phyloP scores from a whole-genome alignment of 2,329 filamentous ascomycete genomes.

The Cladophialophora psammophila region DNA sequence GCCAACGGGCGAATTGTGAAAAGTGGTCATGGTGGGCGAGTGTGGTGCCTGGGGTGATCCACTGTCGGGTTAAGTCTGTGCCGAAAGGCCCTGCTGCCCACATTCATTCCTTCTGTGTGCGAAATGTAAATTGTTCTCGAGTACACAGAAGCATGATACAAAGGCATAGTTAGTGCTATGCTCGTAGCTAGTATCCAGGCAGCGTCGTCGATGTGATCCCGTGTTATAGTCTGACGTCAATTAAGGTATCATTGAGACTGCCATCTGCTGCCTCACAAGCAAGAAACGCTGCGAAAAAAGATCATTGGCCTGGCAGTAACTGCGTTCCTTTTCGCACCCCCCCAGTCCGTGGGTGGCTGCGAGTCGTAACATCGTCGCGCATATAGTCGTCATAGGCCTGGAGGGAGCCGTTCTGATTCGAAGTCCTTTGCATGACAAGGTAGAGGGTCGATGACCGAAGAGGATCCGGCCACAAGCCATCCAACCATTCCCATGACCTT shows the following conservation, averaged over 20 bases:
- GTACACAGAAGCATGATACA: conserved; percentile 12
- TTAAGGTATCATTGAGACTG: conserved; percentile 20
- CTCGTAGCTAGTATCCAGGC: conserved; percentile 16
- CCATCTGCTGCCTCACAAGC: conserved; percentile 6
- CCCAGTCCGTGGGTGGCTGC: neutral
- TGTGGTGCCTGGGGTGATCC: conserved; percentile 2
- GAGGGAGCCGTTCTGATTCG: conserved; percentile 6
- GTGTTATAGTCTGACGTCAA: conserved; percentile 20
- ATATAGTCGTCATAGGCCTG: conserved; percentile 18
- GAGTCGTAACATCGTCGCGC: conserved; percentile 19
- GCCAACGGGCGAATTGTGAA: neutral
- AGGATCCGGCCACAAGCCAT: neutral
- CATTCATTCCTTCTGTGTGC: conserved; percentile 13
- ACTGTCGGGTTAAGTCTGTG: conserved; percentile 2
- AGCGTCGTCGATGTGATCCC: conserved; percentile 1
- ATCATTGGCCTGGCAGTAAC: neutral
- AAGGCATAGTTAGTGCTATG: conserved; percentile 21
- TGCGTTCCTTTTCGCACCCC: neutral
- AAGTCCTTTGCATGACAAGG: conserved; percentile 9
- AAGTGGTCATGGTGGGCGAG: conserved; percentile 5
- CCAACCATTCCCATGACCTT: conserved; percentile 1
- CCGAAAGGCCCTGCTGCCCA: neutral
- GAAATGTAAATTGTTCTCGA: conserved; percentile 5
- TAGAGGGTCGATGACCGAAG: conserved; percentile 2
- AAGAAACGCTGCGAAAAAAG: conserved; percentile 1